Evolutionary conservation across 2,329 filamentous ascomycete genomes (phyloP), one percentile per base, ranked within the genome.

Genomic region (Seiridium unicorne): DNA sequence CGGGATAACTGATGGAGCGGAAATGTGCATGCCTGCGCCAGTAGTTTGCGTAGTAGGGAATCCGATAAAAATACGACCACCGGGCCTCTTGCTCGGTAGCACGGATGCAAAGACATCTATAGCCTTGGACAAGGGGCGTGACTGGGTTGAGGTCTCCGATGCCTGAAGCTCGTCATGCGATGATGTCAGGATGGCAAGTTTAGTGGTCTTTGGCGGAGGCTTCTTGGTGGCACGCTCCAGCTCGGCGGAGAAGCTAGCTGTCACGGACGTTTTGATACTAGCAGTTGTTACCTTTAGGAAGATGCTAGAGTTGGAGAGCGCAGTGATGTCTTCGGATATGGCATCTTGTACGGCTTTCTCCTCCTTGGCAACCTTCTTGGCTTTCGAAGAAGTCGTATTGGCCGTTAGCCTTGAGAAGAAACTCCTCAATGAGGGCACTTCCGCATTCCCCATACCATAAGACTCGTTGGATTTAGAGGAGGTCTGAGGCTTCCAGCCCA

Each of bases 21-120:
- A 98, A 36, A 99, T 90, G 73, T 99, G 95, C 72, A 96, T 90
- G 13, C 94, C 91, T 35, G 94, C 88, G 58, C 94, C 95, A 0
- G 96, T 99, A 0, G 95, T 99, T 77, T 99, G 95, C 66, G 94
- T 93, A 1, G 95, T 99, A 3, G 95, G 94, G 70, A 99, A 99
- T 0, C 95, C 95, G 69, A 99, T 99, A 70, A 98, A 99, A 58
- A 99, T 91, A 57, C 92, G 89, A 5, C 95, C 95, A 7, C 86
- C 86, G 0, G 85, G 84, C 67, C 91, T 91, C 73, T 93, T 96
- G 60, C 86, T 92, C 2, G 95, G 95, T 4, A 98, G 77, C 1
- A 99, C 93, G 1, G 93, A 95, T 1, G 90, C 86, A 73, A 99
- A 97, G 6, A 99, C 88, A 70, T 97, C 92, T 1, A 84, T 82